A percentile compares a stretch with the other conserved stretches of the same genome.
These are phyloP conservation scores for Ustilago sp. DNA, from an alignment of 1,284 basidiomycete genomes.

Conservation along the genomic window DNA sequence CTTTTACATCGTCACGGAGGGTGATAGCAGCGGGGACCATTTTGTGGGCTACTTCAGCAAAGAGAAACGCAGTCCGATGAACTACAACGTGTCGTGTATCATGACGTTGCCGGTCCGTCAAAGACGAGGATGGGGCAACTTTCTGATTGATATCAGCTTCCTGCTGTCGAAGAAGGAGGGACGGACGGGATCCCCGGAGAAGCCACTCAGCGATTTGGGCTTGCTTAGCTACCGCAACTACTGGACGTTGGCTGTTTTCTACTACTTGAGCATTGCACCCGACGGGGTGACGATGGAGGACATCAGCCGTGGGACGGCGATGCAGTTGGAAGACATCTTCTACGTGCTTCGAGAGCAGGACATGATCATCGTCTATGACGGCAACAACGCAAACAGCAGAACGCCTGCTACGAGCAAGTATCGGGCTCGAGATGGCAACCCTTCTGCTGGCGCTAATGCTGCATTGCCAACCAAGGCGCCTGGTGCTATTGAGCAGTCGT, in stretches of 20 bases:
- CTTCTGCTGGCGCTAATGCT: slow-evolving; percentile 2
- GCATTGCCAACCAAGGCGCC: background rate
- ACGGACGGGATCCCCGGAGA: slow-evolving; percentile 97
- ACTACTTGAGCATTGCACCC: slow-evolving; percentile 39
- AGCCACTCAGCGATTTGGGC: slow-evolving; percentile 94
- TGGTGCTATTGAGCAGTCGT: slow-evolving; percentile 8
- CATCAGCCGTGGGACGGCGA: slow-evolving; percentile 85
- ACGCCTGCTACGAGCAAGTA: slow-evolving; percentile 58
- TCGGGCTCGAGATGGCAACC: slow-evolving; percentile 38
- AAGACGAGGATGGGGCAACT: slow-evolving; percentile 87
- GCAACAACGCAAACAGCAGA: slow-evolving; percentile 49
- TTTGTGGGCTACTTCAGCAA: slow-evolving; percentile 99
- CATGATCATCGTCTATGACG: slow-evolving; percentile 76
- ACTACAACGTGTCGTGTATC: slow-evolving; percentile 95
- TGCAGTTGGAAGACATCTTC: slow-evolving; percentile 90
- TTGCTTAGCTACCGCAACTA: slow-evolving; percentile 93
- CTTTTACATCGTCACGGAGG: slow-evolving; percentile 97
- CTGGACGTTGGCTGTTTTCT: slow-evolving; percentile 92
- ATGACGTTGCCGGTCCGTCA: slow-evolving; percentile 98
- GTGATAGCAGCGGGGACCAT: slow-evolving; percentile 86
- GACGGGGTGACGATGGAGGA: slow-evolving; percentile 73
- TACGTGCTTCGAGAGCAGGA: slow-evolving; percentile 80
- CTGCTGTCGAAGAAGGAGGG: slow-evolving; percentile 94
- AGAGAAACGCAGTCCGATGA: slow-evolving; percentile 94
- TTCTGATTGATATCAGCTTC: slow-evolving; percentile 87